Conservation (phyloP, 2,329 filamentous ascomycete species). For the Clarireedia monteithiana region DNA sequence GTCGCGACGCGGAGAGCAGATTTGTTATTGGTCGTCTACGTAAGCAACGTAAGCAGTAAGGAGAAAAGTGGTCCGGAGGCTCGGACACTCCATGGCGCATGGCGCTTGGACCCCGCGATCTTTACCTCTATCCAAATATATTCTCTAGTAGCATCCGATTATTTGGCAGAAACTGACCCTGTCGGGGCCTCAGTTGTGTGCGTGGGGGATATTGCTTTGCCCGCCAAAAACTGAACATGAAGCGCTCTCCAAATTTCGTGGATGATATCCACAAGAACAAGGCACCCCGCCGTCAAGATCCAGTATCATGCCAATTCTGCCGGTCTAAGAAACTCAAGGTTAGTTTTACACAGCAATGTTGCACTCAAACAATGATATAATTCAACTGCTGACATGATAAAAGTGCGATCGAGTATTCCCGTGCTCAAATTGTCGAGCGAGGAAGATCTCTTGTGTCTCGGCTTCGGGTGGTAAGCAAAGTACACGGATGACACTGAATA, state of each 20-base stretch:
- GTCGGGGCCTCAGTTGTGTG: neutral
- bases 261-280: neutral
- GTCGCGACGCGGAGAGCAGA: neutral
- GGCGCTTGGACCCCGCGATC: neutral
- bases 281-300: constrained; percentile 18
- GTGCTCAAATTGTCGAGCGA: constrained; percentile 22
- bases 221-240: neutral
- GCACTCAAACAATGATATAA: neutral
- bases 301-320: constrained; percentile 22
- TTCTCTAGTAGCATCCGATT: neutral
- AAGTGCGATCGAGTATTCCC: constrained; percentile 21
- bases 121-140: neutral
- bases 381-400: neutral
- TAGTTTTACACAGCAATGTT: neutral
- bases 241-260: neutral
- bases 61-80: neutral
- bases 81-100: neutral
- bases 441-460: constrained; percentile 7
- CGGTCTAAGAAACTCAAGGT: constrained; percentile 17
- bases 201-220: no score
- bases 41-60: neutral
- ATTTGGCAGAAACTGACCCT: neutral
- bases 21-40: neutral
- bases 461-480: neutral
- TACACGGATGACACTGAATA: neutral